These are phyloP conservation scores for Isabelozyma heimii DNA, from an alignment of 805 yeast species.

Conservation along the genomic window DNA sequence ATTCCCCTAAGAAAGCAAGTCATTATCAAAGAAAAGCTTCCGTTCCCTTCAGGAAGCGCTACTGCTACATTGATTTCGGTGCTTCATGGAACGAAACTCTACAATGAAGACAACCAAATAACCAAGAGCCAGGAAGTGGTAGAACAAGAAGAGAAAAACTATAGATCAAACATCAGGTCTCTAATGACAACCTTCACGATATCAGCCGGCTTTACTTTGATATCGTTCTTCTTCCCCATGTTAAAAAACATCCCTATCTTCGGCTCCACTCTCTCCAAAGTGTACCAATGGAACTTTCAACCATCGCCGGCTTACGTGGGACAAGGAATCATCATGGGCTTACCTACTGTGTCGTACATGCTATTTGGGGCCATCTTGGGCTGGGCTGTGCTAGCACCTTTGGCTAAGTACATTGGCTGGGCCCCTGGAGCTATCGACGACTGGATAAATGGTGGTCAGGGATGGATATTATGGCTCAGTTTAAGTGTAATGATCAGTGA, in stretches of 20 bases:
- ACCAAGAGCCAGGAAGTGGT: neutral
- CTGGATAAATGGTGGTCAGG: slow-evolving; percentile 93
- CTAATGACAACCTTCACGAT: slow-evolving; percentile 59
- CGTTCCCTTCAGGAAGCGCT: slow-evolving; percentile 94
- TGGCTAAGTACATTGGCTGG: slow-evolving; percentile 72
- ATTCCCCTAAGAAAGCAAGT: slow-evolving; percentile 84
- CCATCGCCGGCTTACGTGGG: slow-evolving; percentile 98
- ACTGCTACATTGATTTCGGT: slow-evolving; percentile 92
- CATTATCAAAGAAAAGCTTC: slow-evolving; percentile 79
- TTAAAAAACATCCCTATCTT: slow-evolving; percentile 71
- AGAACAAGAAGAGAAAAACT: slow-evolving; percentile 13
- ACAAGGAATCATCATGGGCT: slow-evolving; percentile 97
- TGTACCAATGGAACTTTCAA: slow-evolving; percentile 82
- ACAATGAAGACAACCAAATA: slow-evolving; percentile 11
- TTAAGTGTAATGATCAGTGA: slow-evolving; percentile 93
- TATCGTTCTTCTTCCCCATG: slow-evolving; percentile 71
- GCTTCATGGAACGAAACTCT: slow-evolving; percentile 66
- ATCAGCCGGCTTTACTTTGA: slow-evolving; percentile 71
- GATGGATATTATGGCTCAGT: slow-evolving; percentile 96
- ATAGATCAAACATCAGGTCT: slow-evolving; percentile 58
- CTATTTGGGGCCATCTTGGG: slow-evolving; percentile 85
- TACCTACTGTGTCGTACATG: slow-evolving; percentile 89
- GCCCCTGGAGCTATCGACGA: slow-evolving; percentile 87
- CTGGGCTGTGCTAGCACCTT: slow-evolving; percentile 89
- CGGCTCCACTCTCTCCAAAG: slow-evolving; percentile 58